Base-by-base conservation (phyloP, 2,329 filamentous ascomycete species). In the Epichloe coenophiala region DNA sequence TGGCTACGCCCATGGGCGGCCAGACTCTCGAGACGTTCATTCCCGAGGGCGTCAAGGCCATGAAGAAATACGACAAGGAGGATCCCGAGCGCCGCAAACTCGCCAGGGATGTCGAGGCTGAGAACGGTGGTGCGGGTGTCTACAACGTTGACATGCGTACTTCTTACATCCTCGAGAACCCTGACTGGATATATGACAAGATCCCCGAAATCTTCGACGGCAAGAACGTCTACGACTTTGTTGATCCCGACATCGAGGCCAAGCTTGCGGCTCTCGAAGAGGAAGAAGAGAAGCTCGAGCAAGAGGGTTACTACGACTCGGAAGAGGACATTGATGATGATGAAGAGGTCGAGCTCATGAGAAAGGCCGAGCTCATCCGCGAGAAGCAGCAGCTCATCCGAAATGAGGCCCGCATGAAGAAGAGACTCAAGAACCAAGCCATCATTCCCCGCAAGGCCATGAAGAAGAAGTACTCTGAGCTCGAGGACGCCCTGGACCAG, bases 211-310 rank as follows among this genome's bases (percentile, higher is more conserved):
- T 96, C 46, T 86, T 90, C 68, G 83, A 97, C 63, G 93, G 93
- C 68, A 90, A 91, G 77, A 98, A 98, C 67, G 87, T 98, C 52
- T 93, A 91, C 71, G 93, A 98, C 69, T 98, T 88, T 68, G 82
- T 98, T 63, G 93, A 97, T 62, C 90, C 91, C 1, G 94, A 98
- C 51, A 98, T 98, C 64, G 93, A 95, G 62, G 78, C 82, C 58
- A 97, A 95, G 74, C 79, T 98, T 47, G 83, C 84, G 48, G 88
- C 88, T 51, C 77, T 98, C 36, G 93, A 98, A 68, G 90, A 90
- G 55, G 94, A 98, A 65, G 93, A 98, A 68, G 91, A 95, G 71
- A 84, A 84, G 60, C 80, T 97, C 13, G 86, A 96, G 68, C 84
- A 81, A 7, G 88, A 95, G 57, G 93, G 93, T 53, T 95, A 86